A percentile compares a stretch with the other conserved stretches of the same genome.
Conservation (phyloP, 495 filamentous ascomycete species). For the Viridothelium virens region DNA sequence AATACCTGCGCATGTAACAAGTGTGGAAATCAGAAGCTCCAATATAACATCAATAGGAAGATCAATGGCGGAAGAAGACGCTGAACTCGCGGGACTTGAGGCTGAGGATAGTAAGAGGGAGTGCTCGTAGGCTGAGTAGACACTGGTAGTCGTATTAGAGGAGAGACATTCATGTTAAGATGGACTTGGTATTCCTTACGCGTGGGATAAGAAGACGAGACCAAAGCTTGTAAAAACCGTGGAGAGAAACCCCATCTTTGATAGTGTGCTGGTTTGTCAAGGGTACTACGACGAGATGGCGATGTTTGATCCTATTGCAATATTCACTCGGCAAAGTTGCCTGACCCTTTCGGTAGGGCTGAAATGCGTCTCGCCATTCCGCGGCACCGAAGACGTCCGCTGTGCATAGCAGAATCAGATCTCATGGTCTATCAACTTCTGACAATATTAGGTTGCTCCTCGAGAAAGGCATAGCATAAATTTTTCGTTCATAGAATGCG, state of each 20-base stretch:
- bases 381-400: too few relatives aligned
- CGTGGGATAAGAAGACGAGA: conserved; percentile 37
- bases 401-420: too few relatives aligned
- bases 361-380: background rate
- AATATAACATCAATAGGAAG: conserved; percentile 39
- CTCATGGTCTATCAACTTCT: too few relatives aligned
- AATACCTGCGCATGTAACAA: conserved; percentile 36
- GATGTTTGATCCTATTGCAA: background rate
- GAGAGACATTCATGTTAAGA: background rate
- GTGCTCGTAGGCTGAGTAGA: conserved; percentile 43
- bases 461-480: background rate
- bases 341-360: background rate
- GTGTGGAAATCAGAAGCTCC: conserved; percentile 36
- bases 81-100: conserved; percentile 17
- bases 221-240: conserved; percentile 32
- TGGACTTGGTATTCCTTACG: conserved; percentile 29
- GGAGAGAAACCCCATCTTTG: conserved; percentile 31
- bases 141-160: conserved; percentile 26
- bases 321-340: conserved; percentile 15
- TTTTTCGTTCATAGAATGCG: background rate
- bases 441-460: background rate
- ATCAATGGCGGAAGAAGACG: conserved; percentile 19
- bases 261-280: background rate
- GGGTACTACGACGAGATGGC: background rate
- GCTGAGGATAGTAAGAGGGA: conserved; percentile 25